Conservation (phyloP, 148 eudicot species). For the Fagopyrum tataricum region DNA sequence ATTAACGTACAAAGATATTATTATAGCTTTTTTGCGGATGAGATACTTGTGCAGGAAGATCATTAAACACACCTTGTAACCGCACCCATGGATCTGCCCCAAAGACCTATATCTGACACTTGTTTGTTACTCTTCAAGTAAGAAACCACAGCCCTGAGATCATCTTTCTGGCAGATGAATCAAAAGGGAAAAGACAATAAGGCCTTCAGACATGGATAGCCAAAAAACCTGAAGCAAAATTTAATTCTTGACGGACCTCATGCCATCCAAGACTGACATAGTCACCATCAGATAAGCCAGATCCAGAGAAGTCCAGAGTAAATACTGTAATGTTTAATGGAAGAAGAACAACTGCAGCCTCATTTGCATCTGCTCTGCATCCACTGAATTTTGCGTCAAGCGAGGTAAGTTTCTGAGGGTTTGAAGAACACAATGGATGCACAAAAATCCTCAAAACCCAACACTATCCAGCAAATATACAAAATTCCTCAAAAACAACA, state of each 20-base stretch:
- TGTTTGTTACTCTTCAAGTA: slow-evolving; percentile 48
- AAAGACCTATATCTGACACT: slow-evolving; percentile 70
- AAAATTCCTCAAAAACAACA: neutral
- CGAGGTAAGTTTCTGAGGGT: neutral
- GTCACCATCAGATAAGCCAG: slow-evolving; percentile 83
- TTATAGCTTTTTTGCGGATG: neutral
- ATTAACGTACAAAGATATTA: neutral
- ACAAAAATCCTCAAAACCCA: neutral
- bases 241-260: slow-evolving; percentile 38
- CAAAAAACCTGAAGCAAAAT: neutral
- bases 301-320: slow-evolving; percentile 88
- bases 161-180: slow-evolving; percentile 59
- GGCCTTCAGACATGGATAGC: neutral
- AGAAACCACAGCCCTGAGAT: slow-evolving; percentile 76
- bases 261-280: slow-evolving; percentile 98
- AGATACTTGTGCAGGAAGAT: slow-evolving; percentile 13
- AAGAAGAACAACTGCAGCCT: slow-evolving; percentile 84
- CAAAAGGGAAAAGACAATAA: neutral
- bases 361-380: slow-evolving; percentile 89
- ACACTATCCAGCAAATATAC: neutral
- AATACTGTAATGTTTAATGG: slow-evolving; percentile 80
- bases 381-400: slow-evolving; percentile 46
- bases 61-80: slow-evolving; percentile 60
- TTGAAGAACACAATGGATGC: neutral
- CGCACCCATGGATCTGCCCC: slow-evolving; percentile 98